These are phyloP conservation scores for Hyphopichia wangnamkhiaoensis DNA, from an alignment of 1,139 yeast species.

Conservation along the genomic window DNA sequence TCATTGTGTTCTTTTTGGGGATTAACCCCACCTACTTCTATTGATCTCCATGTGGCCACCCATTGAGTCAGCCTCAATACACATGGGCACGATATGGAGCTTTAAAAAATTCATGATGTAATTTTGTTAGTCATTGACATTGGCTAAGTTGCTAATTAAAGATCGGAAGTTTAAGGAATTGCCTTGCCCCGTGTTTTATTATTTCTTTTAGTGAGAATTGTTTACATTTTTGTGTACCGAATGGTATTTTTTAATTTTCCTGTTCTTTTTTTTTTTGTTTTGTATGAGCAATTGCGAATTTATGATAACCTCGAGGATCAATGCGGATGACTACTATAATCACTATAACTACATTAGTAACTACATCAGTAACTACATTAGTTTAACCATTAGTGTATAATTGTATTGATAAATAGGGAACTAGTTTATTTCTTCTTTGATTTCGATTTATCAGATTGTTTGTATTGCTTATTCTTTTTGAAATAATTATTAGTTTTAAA, in stretches of 20 bases:
- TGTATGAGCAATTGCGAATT: too few relatives aligned
- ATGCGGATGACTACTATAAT: too few relatives aligned
- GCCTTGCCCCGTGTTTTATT: neutral
- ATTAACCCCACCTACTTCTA: too few relatives aligned
- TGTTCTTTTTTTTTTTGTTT: too few relatives aligned
- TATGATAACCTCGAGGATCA: neutral
- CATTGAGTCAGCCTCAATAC: neutral
- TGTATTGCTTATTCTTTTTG: slow-evolving; percentile 18
- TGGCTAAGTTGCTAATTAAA: too few relatives aligned
- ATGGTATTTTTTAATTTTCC: too few relatives aligned
- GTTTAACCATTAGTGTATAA: too few relatives aligned
- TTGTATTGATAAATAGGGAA: too few relatives aligned
- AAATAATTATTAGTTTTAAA: slow-evolving; percentile 21
- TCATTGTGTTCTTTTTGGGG: neutral
- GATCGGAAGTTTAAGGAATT: too few relatives aligned
- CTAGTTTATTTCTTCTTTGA: slow-evolving; percentile 4
- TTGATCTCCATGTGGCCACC: too few relatives aligned
- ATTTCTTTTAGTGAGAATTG: neutral
- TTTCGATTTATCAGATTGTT: slow-evolving; percentile 5
- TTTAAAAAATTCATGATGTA: neutral
- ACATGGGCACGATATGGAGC: neutral
- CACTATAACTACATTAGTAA: too few relatives aligned
- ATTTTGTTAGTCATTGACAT: neutral
- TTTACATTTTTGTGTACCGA: neutral
- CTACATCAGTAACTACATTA: too few relatives aligned